These are phyloP conservation scores for Neurospora africana DNA, from an alignment of 495 filamentous ascomycete genomes.

Conservation along the genomic window DNA sequence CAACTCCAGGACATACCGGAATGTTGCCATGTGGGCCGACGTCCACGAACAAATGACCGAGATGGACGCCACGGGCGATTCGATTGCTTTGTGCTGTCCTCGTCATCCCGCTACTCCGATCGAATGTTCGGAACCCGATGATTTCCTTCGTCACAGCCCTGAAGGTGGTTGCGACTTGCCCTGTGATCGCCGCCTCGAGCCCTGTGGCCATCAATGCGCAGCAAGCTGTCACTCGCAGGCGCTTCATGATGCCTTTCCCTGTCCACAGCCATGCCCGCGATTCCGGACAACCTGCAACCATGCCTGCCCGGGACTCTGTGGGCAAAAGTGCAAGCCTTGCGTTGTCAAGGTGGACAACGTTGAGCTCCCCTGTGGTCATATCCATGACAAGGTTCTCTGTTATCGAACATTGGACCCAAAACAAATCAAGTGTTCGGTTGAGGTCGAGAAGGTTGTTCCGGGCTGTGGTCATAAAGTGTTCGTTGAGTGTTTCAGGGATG, in stretches of 20 bases:
- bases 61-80: conserved; percentile 40
- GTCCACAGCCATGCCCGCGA: conserved; percentile 50
- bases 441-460: conserved; percentile 35
- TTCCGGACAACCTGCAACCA: conserved; percentile 49
- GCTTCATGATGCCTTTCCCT: conserved; percentile 53
- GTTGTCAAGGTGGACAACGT: conserved; percentile 11
- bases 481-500: conserved; percentile 41
- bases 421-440: conserved; percentile 18
- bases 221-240: conserved; percentile 59
- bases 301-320: conserved; percentile 50
- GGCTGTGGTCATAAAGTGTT: conserved; percentile 44
- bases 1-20: conserved; percentile 46
- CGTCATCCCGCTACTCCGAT: conserved; percentile 55
- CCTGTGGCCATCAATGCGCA: conserved; percentile 62
- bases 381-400: conserved; percentile 35
- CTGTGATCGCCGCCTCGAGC: conserved; percentile 47
- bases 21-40: conserved; percentile 59
- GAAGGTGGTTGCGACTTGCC: conserved; percentile 61
- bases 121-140: conserved; percentile 44
- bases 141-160: conserved; percentile 52
- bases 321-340: conserved; percentile 33
- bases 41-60: conserved; percentile 46
- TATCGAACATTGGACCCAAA: conserved; percentile 22
- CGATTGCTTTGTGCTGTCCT: conserved; percentile 52
- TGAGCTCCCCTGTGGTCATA: conserved; percentile 52